Conservation (phyloP, 352 stramenopile species). For the Globisporangium orthogonon region DNA sequence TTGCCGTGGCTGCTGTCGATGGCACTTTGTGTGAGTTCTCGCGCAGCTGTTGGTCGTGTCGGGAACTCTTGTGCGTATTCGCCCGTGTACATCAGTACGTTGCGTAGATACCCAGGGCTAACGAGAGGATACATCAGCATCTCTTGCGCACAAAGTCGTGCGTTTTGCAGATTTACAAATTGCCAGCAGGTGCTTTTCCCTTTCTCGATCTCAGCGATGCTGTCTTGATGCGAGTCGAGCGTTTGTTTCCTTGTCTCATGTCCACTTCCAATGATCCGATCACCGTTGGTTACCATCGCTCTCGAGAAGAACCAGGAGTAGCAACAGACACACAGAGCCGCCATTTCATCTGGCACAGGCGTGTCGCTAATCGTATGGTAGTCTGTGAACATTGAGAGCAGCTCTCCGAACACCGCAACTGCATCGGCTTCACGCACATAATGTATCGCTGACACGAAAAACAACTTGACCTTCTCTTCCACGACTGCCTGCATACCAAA, state of each 20-base stretch:
- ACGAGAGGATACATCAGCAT: slow-evolving; percentile 66
- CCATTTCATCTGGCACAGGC: slow-evolving; percentile 37
- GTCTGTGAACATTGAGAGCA: slow-evolving; percentile 41
- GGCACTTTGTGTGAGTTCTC: background rate
- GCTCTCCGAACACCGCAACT: slow-evolving; percentile 58
- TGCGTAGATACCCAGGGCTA: slow-evolving; percentile 48
- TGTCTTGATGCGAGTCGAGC: background rate
- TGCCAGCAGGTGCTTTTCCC: slow-evolving; percentile 42
- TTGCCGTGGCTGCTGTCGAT: background rate
- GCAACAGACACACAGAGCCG: slow-evolving; percentile 44
- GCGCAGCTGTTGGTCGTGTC: background rate
- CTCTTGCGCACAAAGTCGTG: slow-evolving; percentile 60
- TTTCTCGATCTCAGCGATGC: slow-evolving; percentile 7
- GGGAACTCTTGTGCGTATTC: slow-evolving; percentile 39
- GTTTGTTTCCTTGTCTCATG: background rate
- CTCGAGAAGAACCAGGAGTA: slow-evolving; percentile 59
- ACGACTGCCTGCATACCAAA: slow-evolving; percentile 50
- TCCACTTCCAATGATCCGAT: slow-evolving; percentile 11
- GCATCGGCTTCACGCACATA: slow-evolving; percentile 43
- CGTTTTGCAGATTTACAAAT: slow-evolving; percentile 45
- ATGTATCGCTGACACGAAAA: slow-evolving; percentile 57
- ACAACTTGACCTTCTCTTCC: slow-evolving; percentile 55
- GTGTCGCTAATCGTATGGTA: slow-evolving; percentile 17
- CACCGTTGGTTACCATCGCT: slow-evolving; percentile 52
- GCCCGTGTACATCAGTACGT: slow-evolving; percentile 39